Base-by-base conservation (phyloP, 768 basidiomycete species). In the Mycena latifolia region DNA sequence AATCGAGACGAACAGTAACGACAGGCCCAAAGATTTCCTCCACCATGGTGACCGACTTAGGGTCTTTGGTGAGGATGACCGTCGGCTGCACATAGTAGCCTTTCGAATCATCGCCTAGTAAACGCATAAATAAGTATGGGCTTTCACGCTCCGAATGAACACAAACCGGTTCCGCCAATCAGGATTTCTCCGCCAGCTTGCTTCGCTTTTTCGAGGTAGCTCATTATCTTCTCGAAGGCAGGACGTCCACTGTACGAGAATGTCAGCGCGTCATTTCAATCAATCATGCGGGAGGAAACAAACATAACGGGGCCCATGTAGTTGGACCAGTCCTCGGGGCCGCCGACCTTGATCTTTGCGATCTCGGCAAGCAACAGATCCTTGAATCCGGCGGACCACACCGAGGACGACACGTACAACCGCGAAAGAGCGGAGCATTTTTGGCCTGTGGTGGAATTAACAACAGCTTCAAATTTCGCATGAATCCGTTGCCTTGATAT, bases 21-120 rank as follows among this genome's bases (percentile, higher is more conserved):
- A 99, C 96, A 27, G 98, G 98, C 1, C 98, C 98, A 72, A 99
- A 99, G 72, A 99, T 93, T 80, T 99, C 98, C 70, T 98, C 94
- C 9, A 86, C 87, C 88, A 99, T 93, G 2, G 96, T 96, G 47
- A 96, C 78, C 2, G 89, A 92, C 65, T 88, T 88, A 43, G 98
- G 95, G 76, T 99, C 94, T 74, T 93, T 92, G 71, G 92, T 97
- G 65, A 94, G 79, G 73, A 99, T 96, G 63, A 98, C 89, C 10
- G 98, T 99, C 5, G 98, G 98, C 76, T 96, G 89, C 63, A 99
- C 83, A 78, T 91, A 99, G 85, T 89, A 99, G 10, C 98, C 98
- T 73, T 88, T 94, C 25, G 94, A 95, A 77, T 92, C 91, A 75
- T 99, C 94, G 47, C 86, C 94, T 92, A 67, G 46, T 12, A n/a